These are phyloP conservation scores for Echites panduratus DNA, from an alignment of 257 asterid genomes.

Conservation along the genomic window DNA sequence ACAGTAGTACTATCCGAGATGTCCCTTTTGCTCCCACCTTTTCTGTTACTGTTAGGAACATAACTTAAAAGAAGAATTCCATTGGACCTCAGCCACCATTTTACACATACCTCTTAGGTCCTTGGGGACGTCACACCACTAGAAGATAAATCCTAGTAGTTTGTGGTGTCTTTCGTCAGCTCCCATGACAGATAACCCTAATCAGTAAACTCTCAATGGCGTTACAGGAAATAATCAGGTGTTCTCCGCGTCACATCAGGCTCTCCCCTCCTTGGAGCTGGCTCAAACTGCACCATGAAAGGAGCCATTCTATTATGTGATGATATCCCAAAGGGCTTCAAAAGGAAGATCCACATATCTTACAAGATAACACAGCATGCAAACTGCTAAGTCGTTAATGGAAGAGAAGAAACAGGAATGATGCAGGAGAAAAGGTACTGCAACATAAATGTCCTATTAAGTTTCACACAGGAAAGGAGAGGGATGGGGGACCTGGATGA, in stretches of 20 bases:
- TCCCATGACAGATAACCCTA: constrained; percentile 6
- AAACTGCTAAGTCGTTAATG: too few species aligned
- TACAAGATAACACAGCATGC: too few species aligned
- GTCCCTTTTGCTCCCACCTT: constrained; percentile 15
- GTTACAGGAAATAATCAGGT: constrained; percentile 91
- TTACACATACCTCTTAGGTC: constrained; percentile 32
- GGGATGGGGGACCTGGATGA: constrained; percentile 84
- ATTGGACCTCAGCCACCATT: constrained; percentile 26
- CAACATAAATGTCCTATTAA: too few species aligned
- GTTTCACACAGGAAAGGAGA: neutral
- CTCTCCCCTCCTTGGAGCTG: constrained; percentile 98
- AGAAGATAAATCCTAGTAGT: constrained; percentile 19
- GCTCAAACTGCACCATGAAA: constrained; percentile 63
- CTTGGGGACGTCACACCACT: constrained; percentile 26
- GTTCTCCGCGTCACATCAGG: constrained; percentile 95
- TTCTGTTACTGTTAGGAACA: constrained; percentile 39
- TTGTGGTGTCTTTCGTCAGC: constrained; percentile 16
- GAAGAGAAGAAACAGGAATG: too few species aligned
- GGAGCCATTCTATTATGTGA: neutral
- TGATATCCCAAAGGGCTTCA: too few species aligned
- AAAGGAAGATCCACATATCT: too few species aligned
- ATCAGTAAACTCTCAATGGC: constrained; percentile 24
- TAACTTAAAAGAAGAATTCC: constrained; percentile 30
- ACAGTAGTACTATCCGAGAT: constrained; percentile 22
- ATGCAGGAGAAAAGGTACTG: too few species aligned